Conservation (phyloP, 441 rosid genomes). For the Jatropha podagrica region DNA sequence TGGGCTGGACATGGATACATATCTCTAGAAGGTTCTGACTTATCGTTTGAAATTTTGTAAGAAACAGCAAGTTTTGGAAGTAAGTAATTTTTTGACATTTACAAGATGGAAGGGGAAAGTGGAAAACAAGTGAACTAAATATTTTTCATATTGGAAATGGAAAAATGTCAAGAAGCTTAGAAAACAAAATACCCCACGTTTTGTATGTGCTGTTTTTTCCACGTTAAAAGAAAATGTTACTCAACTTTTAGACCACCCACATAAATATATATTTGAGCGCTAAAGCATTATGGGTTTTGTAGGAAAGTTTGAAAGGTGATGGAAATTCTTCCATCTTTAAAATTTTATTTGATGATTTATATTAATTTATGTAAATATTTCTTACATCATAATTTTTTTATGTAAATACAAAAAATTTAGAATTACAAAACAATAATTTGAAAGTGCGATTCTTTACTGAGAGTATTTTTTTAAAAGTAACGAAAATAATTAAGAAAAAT, state of each 20-base stretch:
- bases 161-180: background rate
- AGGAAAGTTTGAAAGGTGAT: background rate
- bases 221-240: background rate
- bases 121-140: background rate
- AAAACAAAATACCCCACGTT: constrained; percentile 1
- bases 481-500: no score
- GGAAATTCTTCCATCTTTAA: background rate
- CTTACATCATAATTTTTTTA: background rate
- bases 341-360: no score
- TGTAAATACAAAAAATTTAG: no score
- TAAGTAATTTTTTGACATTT: background rate
- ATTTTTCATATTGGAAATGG: background rate
- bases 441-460: no score
- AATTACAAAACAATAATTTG: no score
- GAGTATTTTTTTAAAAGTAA: no score
- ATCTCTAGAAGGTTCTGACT: background rate
- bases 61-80: background rate
- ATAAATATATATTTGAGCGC: background rate
- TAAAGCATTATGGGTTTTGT: background rate
- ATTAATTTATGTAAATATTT: background rate
- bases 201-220: background rate
- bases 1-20: no score
- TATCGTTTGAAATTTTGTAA: background rate
- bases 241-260: background rate
- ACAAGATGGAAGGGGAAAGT: background rate